Conservation (phyloP, 1,284 basidiomycete genomes). For the Ganoderma sinense region DNA sequence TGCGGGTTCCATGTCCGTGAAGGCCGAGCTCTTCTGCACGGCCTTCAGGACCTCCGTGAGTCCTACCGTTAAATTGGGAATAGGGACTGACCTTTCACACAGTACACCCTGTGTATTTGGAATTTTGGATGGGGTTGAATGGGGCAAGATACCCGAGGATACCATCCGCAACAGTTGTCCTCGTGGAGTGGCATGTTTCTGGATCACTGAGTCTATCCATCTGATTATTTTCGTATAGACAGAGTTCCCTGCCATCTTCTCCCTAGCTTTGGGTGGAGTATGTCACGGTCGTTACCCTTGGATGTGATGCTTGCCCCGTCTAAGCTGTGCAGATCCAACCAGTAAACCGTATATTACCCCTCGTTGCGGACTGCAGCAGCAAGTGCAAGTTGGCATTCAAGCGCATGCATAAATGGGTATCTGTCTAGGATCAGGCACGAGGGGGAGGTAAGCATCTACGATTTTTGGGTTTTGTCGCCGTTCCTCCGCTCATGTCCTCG, state of each 20-base stretch:
- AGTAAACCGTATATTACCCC: background rate
- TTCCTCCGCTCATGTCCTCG: background rate
- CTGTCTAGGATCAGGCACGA: background rate
- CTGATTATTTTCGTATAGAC: background rate
- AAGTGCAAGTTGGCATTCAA: background rate
- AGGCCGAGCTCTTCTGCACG: background rate
- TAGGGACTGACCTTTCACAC: background rate
- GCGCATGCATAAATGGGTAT: background rate
- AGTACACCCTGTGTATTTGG: background rate
- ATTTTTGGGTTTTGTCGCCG: background rate
- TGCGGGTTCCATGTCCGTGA: background rate
- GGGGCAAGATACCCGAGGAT: background rate
- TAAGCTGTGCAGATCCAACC: background rate
- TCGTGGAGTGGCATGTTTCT: background rate
- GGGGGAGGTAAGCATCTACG: background rate
- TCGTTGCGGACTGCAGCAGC: background rate
- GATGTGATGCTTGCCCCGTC: background rate
- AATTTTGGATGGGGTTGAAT: background rate
- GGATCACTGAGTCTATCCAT: background rate
- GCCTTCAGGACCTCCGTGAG: background rate
- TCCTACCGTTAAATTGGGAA: background rate
- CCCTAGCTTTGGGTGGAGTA: background rate
- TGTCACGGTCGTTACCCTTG: background rate
- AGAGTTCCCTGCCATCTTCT: background rate
- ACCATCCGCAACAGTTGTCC: background rate